phyloP scores from a whole-genome alignment of 169 alveolate species.

The Sarcocystis neurona region DNA sequence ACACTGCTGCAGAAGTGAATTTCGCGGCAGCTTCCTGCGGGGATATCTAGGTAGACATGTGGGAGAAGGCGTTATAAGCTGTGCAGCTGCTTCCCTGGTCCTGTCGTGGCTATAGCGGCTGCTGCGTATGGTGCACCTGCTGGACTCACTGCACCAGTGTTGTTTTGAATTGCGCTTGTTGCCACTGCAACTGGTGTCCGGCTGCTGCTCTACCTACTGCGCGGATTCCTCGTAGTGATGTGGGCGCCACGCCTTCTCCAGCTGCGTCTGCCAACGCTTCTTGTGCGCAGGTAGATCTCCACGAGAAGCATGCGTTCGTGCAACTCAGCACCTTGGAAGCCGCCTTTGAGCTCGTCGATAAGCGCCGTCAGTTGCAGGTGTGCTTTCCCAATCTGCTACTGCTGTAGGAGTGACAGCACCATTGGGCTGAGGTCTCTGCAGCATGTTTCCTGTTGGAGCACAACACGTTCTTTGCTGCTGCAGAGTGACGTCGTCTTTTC shows the following conservation, averaged over 20 bases:
- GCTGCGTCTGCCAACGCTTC: slow-evolving; percentile 8
- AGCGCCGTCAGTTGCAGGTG: slow-evolving; percentile 52
- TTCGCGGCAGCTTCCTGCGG: no score
- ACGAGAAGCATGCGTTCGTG: slow-evolving; percentile 56
- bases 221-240: neutral
- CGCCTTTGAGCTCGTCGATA: slow-evolving; percentile 54
- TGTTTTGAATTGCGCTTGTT: neutral
- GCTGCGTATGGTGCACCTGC: no score
- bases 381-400: neutral
- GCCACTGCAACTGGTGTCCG: neutral
- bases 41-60: no score
- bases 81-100: no score
- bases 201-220: neutral
- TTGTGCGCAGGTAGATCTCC: slow-evolving; percentile 54
- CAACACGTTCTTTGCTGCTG: no score
- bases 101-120: no score
- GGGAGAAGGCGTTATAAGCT: no score
- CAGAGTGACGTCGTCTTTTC: no score
- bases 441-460: no score
- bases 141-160: no score
- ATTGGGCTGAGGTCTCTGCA: no score
- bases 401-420: neutral
- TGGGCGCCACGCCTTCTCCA: neutral
- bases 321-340: slow-evolving; percentile 55
- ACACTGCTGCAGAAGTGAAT: no score